Evolutionary conservation across 2,329 filamentous ascomycete genomes (phyloP), one percentile per base, ranked within the genome.

Genomic region (Calonectria montana): DNA sequence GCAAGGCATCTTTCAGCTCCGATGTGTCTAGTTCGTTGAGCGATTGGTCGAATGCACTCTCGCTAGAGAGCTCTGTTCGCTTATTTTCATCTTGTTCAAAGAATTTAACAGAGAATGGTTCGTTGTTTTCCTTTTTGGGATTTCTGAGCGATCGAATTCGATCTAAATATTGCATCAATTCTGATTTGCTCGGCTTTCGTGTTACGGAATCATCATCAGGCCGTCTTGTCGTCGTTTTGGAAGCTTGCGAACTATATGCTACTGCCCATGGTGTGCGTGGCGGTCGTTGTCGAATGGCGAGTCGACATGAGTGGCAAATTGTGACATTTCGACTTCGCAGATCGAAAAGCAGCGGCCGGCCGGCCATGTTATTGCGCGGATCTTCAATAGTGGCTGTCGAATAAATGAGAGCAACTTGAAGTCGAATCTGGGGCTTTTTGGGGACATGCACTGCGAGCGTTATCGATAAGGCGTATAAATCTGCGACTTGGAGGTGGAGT

Each of bases 31-130:
- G 74, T 13, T 75, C 74, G 72, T 82, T 78, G 6, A 88, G 66
- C 0, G 85, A 84, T 25, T 83, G 78, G 39, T 77, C 81, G 69
- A 87, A 87, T 9, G 83, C 84, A n/a, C 85, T 80, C 59, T 84
- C 80, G 69, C 81, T 76, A 12, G 76, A 73, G 21, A 89, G 79
- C 73, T 84, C 83, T 18, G 79, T 83, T 15, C 87, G 75, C 9
- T 77, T 75, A 35, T 80, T 74, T 3, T 82, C 81, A 16, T 83
- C 83, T 76, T 89, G 85, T 67, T 90, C 87, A 72, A 88, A 90
- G 76, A 84, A 89, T 10, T 84, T 83, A 13, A 89, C 82, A 3
- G 81, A 80, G 41, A 81, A 82, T 18, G 78, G 71, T 7, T 73
- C 65, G n/a, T 63, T 70, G 1, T 64, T 65, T 13, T 71, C 61